Evolutionary conservation across 2,329 filamentous ascomycete species (phyloP).

Genomic region (Microthyrium microscopicum): DNA sequence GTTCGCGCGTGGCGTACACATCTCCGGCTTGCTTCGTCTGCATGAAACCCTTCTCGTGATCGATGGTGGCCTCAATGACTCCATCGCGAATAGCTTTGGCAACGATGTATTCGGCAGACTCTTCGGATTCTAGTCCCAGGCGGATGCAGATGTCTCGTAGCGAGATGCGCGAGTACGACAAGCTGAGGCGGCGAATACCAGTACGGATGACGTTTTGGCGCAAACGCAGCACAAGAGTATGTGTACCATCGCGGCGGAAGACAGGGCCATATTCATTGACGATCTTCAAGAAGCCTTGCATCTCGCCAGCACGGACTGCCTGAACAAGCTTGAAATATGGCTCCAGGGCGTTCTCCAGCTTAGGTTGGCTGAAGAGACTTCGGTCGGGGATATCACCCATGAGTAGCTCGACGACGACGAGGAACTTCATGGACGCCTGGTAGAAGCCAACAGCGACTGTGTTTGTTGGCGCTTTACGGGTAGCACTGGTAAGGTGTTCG

Average conservation of each 20-base stretch:
- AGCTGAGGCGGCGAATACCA: conserved; percentile 95
- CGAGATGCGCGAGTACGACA: conserved; percentile 94
- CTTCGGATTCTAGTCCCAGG: conserved; percentile 81
- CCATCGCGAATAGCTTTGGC: conserved; percentile 96
- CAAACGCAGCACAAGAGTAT: conserved; percentile 84
- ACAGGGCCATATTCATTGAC: conserved; percentile 66
- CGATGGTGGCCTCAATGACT: conserved; percentile 82
- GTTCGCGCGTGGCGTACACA: conserved; percentile 89
- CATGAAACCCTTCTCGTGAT: conserved; percentile 86
- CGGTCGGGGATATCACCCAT: conserved; percentile 99
- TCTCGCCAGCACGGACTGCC: conserved; percentile 87
- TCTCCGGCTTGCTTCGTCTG: conserved; percentile 91
- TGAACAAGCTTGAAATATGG: conserved; percentile 91
- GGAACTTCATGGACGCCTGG: conserved; percentile 88
- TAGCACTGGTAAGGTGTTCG: conserved; percentile 81
- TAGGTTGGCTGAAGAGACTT: conserved; percentile 77
- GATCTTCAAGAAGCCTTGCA: conserved; percentile 80
- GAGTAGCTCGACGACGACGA: conserved; percentile 86
- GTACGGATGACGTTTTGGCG: conserved; percentile 99
- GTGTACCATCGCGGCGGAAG: conserved; percentile 88
- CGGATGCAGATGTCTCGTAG: conserved; percentile 94
- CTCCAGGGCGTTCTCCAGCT: conserved; percentile 71
- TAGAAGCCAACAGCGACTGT: conserved; percentile 84
- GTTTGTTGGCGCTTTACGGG: conserved; percentile 84
- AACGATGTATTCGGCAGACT: conserved; percentile 97